A percentile compares a stretch with the other conserved stretches of the same genome.
Evolutionary conservation across 2,329 filamentous ascomycete species (phyloP).

Genomic region (Thermoascus crustaceus): DNA sequence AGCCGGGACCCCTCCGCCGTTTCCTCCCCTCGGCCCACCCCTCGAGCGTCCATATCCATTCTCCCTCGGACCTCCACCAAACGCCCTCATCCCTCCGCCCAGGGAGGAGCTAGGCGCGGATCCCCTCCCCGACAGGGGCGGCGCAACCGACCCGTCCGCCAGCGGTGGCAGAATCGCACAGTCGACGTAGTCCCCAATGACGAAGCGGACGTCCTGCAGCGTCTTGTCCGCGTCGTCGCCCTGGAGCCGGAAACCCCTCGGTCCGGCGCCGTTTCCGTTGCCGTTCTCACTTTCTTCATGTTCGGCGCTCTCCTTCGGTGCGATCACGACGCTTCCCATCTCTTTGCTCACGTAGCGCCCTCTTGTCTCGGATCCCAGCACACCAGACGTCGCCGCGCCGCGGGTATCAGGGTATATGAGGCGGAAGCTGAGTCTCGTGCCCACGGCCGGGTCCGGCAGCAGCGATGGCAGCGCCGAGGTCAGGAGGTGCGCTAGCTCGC

Average conservation of each 20-base stretch:
- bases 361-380: constrained; percentile 34
- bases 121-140: constrained; percentile 42
- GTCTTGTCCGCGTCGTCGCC: constrained; percentile 62
- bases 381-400: constrained; percentile 29
- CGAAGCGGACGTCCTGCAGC: constrained; percentile 67
- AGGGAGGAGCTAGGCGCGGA: constrained; percentile 37
- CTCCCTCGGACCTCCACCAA: constrained; percentile 29
- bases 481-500: constrained; percentile 72
- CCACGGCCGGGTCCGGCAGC: constrained; percentile 65
- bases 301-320: constrained; percentile 30
- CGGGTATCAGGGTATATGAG: constrained; percentile 72
- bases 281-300: constrained; percentile 33
- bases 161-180: constrained; percentile 72
- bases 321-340: constrained; percentile 72
- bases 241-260: constrained; percentile 34
- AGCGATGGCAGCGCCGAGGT: constrained; percentile 58
- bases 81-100: constrained; percentile 34
- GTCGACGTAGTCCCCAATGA: constrained; percentile 81
- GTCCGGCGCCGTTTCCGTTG: constrained; percentile 24
- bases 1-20: constrained; percentile 32
- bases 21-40: constrained; percentile 33
- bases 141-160: constrained; percentile 64
- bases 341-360: constrained; percentile 69
- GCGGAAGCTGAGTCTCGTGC: constrained; percentile 79
- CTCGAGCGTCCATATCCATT: constrained; percentile 37